Evolutionary conservation across 2,329 filamentous ascomycete genomes (phyloP).

Genomic region (Paraphoma sp.): DNA sequence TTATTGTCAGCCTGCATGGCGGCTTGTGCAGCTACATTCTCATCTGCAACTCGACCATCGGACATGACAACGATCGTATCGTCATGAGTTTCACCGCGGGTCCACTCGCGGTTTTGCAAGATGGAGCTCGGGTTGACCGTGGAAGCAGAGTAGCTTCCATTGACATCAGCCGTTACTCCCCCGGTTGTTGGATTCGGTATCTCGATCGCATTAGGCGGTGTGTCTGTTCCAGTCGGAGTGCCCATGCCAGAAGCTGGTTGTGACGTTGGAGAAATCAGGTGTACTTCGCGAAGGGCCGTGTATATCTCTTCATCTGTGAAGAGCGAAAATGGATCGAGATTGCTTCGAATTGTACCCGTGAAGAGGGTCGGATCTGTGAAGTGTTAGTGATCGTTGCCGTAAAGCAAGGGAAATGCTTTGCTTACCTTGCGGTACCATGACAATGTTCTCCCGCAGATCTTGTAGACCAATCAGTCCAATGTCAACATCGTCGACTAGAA

Average conservation of each 20-base stretch:
- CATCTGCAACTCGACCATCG: slow-evolving; percentile 36
- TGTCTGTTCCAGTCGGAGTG: slow-evolving; percentile 24
- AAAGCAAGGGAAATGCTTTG: not conserved
- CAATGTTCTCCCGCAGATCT: slow-evolving; percentile 90
- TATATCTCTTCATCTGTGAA: slow-evolving; percentile 94
- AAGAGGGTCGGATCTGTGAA: slow-evolving; percentile 83
- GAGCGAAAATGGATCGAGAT: slow-evolving; percentile 88
- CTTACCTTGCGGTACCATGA: slow-evolving; percentile 84
- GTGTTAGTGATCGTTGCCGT: slow-evolving; percentile 18
- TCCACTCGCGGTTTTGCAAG: slow-evolving; percentile 37
- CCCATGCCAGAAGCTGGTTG: slow-evolving; percentile 35
- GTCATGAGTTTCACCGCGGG: slow-evolving; percentile 33
- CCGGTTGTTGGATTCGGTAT: slow-evolving; percentile 41
- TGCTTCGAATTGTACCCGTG: slow-evolving; percentile 87
- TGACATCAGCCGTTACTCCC: slow-evolving; percentile 33
- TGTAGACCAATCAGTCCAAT: slow-evolving; percentile 90
- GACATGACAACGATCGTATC: slow-evolving; percentile 42
- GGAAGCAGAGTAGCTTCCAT: slow-evolving; percentile 35
- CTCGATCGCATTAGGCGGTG: slow-evolving; percentile 33
- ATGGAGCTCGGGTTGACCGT: slow-evolving; percentile 43
- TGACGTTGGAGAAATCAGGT: slow-evolving; percentile 70
- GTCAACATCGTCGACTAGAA: slow-evolving; percentile 89
- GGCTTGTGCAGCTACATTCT: slow-evolving; percentile 31
- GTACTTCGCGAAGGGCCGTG: slow-evolving; percentile 82
- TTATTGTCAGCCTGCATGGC: slow-evolving; percentile 74